phyloP scores from a whole-genome alignment of 2,329 filamentous ascomycete genomes.

The Cordyceps farinosa region DNA sequence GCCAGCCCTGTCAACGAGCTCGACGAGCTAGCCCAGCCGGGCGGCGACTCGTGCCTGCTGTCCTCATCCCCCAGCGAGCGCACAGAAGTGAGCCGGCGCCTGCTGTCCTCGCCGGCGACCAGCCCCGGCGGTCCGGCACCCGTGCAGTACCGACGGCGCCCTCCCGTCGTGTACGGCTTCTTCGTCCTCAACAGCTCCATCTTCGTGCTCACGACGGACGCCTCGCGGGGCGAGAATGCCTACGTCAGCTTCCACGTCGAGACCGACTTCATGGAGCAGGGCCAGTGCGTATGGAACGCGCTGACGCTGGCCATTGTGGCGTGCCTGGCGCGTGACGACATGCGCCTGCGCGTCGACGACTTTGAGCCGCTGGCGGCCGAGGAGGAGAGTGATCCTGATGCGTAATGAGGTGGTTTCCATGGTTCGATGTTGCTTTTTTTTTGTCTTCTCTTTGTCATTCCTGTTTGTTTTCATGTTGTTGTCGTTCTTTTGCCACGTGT shows the following conservation, averaged over 20 bases:
- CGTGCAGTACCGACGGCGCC: constrained; percentile 27
- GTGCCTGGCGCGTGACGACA: constrained; percentile 40
- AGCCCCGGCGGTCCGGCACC: background rate
- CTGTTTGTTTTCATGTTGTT: background rate
- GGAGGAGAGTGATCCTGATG: constrained; percentile 39
- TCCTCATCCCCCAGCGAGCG: background rate
- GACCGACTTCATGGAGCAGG: constrained; percentile 35
- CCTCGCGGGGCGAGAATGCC: constrained; percentile 33
- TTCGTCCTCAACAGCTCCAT: constrained; percentile 40
- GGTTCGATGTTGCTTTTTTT: background rate
- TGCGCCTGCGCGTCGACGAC: constrained; percentile 32
- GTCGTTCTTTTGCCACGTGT: background rate
- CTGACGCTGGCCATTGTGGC: constrained; percentile 39
- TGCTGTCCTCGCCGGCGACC: constrained; percentile 17
- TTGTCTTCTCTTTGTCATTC: background rate
- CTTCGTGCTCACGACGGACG: constrained; percentile 39
- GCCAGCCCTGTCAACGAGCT: constrained; percentile 3
- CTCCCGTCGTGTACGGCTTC: constrained; percentile 42
- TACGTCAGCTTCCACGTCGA: constrained; percentile 43
- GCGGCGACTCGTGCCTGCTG: background rate
- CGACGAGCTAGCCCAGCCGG: constrained; percentile 16
- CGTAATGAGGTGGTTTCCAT: constrained; percentile 20
- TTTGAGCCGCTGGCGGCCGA: constrained; percentile 31
- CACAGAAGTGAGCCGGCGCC: background rate
- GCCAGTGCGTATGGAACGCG: constrained; percentile 44